Evolutionary conservation across 106 monocot genomes (phyloP), one percentile per base, ranked within the genome.

Genomic region (Dendrobium huoshanense): DNA sequence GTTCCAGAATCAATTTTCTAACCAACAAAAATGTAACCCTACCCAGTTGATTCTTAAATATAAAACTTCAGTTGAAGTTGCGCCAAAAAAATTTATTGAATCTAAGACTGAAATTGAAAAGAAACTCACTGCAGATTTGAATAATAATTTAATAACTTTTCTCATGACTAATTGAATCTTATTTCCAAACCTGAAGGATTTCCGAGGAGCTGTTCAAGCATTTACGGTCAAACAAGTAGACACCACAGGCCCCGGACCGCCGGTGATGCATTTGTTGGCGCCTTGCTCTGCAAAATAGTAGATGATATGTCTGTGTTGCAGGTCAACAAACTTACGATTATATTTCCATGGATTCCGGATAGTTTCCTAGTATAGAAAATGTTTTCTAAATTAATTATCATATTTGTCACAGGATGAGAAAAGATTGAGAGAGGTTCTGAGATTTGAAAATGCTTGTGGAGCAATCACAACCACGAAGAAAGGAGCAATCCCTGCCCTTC

Each of bases 401-500:
- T 37, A 37, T 37, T 37, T 37, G 37, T 42, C 67, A 61, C 87
- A 96, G 96, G 91, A 96, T 68, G 92, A 96, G 84, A 86, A 84
- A 78, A 92, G 85, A 74, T 81, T 96, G 81, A 85, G 88, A 55
- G 82, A 94, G 37, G 42, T 86, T 5, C 80, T 96, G 15, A 90
- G 65, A 70, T 96, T 89, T 79, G 87, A 90, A 2, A 96, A 94
- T 37, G 87, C 86, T 0, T 90, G 92, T 20, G 96, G 96, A 41
- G 96, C 92, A 3, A 96, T 96, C 68, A 94, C 94, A 11, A 82
- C 96, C 41, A 96, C 92, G 19, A 94, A 94, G 81, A 96, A 92
- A 77, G 96, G 96, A n/a, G 96, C 96, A 9, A 96, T 96, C 68
- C 96, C 96, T 55, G 87, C 96, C 3, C 77, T 96, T 77, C 96